Evolutionary conservation across 441 rosid genomes (phyloP).

Genomic region (Sinapis alba): DNA sequence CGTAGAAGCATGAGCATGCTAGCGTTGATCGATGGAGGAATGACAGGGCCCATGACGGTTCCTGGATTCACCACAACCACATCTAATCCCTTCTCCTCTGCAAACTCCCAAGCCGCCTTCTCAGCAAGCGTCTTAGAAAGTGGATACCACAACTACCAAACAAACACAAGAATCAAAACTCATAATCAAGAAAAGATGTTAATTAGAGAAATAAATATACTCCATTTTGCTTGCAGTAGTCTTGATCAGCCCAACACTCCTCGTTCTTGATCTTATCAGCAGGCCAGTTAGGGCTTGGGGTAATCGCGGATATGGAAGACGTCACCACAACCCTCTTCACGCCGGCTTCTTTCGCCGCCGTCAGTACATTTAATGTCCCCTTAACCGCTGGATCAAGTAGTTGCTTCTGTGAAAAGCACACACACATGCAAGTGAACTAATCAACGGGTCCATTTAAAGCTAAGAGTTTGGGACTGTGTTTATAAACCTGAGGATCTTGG

Average conservation of each 20-base stretch:
- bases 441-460: not conserved
- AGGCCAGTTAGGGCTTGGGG: constrained; percentile 89
- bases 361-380: constrained; percentile 79
- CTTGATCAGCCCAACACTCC: constrained; percentile 85
- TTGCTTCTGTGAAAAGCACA: constrained; percentile 49
- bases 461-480: not conserved
- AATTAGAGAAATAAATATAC: constrained; percentile 45
- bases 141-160: constrained; percentile 80
- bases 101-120: constrained; percentile 88
- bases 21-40: constrained; percentile 68
- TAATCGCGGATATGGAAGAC: constrained; percentile 76
- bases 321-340: constrained; percentile 83
- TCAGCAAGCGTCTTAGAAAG: constrained; percentile 84
- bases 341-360: constrained; percentile 74
- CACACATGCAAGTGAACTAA: not conserved
- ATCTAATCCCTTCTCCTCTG: constrained; percentile 72
- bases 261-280: constrained; percentile 64
- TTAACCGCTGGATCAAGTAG: constrained; percentile 84
- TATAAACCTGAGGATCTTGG: constrained; percentile 67
- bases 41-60: constrained; percentile 85
- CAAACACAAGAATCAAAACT: not conserved
- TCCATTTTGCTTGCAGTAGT: constrained; percentile 68
- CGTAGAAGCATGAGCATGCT: constrained; percentile 82
- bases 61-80: constrained; percentile 94
- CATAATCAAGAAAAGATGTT: constrained; percentile 1